Conservation (phyloP, 2,329 filamentous ascomycete genomes). For the Paecilomyces sp. region DNA sequence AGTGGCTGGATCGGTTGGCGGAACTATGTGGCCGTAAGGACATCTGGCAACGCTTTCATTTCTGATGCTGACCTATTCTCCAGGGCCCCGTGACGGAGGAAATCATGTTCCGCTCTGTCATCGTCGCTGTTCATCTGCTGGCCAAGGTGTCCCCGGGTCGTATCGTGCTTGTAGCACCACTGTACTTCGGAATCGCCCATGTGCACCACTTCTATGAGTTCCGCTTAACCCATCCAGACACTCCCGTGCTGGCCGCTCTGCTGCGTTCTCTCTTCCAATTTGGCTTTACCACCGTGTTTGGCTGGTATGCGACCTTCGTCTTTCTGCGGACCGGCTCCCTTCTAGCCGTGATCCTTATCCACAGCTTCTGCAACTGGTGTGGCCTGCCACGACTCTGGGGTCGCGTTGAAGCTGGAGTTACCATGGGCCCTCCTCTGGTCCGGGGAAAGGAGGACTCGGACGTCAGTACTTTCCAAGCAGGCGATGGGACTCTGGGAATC, state of each 20-base stretch:
- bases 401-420: constrained; percentile 51
- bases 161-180: constrained; percentile 73
- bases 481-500: constrained; percentile 29
- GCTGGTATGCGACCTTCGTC: constrained; percentile 85
- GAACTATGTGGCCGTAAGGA: constrained; percentile 74
- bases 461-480: constrained; percentile 14
- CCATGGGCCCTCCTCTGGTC: constrained; percentile 24
- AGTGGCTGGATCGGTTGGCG: constrained; percentile 75
- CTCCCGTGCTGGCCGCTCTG: constrained; percentile 56
- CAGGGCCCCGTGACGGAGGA: constrained; percentile 88
- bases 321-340: constrained; percentile 81
- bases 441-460: constrained; percentile 36
- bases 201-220: constrained; percentile 96
- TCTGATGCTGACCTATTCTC: constrained; percentile 6
- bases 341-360: constrained; percentile 65
- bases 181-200: constrained; percentile 90
- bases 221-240: constrained; percentile 67
- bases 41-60: constrained; percentile 1
- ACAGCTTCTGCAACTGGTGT: constrained; percentile 88
- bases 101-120: constrained; percentile 81
- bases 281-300: constrained; percentile 84
- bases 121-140: constrained; percentile 73
- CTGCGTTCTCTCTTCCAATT: constrained; percentile 76
- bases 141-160: constrained; percentile 49
- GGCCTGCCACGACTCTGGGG: constrained; percentile 85